Conservation (phyloP, 129 eudicot genomes). For the Calendula officinalis region DNA sequence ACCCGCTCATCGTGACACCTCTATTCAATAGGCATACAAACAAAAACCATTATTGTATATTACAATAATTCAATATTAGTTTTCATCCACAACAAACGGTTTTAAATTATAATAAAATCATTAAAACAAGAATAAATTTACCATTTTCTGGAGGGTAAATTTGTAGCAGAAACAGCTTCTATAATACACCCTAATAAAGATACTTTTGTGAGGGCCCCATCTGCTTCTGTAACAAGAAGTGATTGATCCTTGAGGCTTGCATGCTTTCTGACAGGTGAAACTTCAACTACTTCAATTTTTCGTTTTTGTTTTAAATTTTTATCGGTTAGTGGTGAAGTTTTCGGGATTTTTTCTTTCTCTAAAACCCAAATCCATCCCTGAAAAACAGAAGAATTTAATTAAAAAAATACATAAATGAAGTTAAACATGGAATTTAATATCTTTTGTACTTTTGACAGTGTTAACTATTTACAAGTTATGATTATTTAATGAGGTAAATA, state of each 20-base stretch:
- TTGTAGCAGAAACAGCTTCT: slow-evolving; percentile 88
- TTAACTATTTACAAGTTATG: no score
- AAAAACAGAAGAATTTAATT: neutral
- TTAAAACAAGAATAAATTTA: neutral
- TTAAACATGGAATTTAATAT: neutral
- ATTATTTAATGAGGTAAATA: no score
- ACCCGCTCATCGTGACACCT: no score
- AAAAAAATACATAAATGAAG: neutral
- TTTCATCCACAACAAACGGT: no score
- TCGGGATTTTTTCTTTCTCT: slow-evolving; percentile 69
- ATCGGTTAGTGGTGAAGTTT: slow-evolving; percentile 39
- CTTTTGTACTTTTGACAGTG: no score
- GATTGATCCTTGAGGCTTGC: slow-evolving; percentile 71
- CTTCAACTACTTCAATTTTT: slow-evolving; percentile 67
- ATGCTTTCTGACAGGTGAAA: slow-evolving; percentile 65
- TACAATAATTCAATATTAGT: no score
- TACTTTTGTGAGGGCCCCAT: slow-evolving; percentile 52
- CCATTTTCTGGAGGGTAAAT: slow-evolving; percentile 81
- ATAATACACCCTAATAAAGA: slow-evolving; percentile 59
- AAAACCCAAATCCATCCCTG: slow-evolving; percentile 88
- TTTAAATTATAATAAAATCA: no score
- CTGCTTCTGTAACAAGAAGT: slow-evolving; percentile 58
- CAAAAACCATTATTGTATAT: no score
- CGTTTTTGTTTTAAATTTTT: slow-evolving; percentile 53
- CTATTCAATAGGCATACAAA: no score